Percentiles rank a stretch among this genome's conserved stretches.
These are phyloP conservation scores for Solanum etuberosum DNA, from an alignment of 257 asterid genomes.

Conservation along the genomic window DNA sequence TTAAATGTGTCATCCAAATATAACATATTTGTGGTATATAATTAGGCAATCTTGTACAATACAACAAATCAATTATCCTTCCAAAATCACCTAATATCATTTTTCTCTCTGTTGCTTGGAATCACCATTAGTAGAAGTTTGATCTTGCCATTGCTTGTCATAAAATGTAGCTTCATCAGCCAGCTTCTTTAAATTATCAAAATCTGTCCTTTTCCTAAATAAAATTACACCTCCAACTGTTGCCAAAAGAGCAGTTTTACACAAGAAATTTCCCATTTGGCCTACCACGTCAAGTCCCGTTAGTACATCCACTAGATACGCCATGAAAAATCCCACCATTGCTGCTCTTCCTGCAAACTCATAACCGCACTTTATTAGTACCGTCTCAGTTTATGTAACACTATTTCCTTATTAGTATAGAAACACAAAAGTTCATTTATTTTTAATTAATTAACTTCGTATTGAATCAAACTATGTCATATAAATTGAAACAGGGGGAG, in stretches of 20 bases:
- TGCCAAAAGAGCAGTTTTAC: conserved; percentile 38
- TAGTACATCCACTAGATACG: conserved; percentile 45
- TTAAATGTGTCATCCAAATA: neutral
- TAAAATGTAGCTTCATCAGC: conserved; percentile 62
- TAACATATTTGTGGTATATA: neutral
- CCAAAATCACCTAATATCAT: neutral
- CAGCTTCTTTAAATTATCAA: conserved; percentile 23
- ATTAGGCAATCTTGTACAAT: neutral
- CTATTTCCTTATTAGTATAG: neutral
- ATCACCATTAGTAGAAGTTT: neutral
- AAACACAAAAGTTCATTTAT: neutral
- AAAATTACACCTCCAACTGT: conserved; percentile 34
- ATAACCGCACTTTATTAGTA: neutral
- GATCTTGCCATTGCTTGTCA: conserved; percentile 49
- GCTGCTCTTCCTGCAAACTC: conserved; percentile 51
- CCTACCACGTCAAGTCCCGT: conserved; percentile 57
- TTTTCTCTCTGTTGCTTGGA: neutral
- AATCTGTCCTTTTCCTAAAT: conserved; percentile 32
- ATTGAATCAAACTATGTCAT: neutral
- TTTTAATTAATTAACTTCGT: neutral
- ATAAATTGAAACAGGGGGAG: neutral
- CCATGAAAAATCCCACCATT: conserved; percentile 64
- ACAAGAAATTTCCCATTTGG: conserved; percentile 47
- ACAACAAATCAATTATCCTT: neutral
- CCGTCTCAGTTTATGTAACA: neutral